Conservation (phyloP, 2,329 filamentous ascomycete genomes). For the Pestalotiopsis sp. region DNA sequence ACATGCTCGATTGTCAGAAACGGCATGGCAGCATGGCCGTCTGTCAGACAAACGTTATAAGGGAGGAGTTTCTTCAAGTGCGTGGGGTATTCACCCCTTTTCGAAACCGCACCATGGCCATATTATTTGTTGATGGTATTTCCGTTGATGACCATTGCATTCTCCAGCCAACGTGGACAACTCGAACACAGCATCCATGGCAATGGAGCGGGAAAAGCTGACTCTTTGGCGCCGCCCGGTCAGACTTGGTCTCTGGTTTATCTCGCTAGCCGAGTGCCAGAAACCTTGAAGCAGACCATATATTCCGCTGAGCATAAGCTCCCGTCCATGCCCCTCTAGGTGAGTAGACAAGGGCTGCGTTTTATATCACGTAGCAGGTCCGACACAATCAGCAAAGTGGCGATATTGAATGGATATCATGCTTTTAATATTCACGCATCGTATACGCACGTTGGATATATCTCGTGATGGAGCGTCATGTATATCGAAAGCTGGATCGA, state of each 20-base stretch:
- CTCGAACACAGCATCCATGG: not conserved
- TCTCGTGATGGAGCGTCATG: not conserved
- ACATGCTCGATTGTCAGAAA: not conserved
- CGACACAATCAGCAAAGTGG: no score
- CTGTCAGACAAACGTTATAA: not conserved
- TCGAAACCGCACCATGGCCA: not conserved
- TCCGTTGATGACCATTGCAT: not conserved
- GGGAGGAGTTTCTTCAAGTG: not conserved
- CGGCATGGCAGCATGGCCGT: not conserved
- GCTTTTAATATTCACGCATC: not conserved
- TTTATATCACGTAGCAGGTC: no score
- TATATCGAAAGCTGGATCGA: not conserved
- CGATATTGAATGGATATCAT: no score
- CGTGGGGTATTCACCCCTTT: not conserved
- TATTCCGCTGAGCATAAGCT: not conserved
- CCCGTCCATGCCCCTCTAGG: not conserved
- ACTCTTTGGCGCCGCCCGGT: not conserved
- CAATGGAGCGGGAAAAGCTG: not conserved
- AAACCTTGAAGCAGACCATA: slow-evolving; percentile 1
- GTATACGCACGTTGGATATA: not conserved
- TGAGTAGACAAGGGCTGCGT: not conserved
- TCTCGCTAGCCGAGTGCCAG: not conserved
- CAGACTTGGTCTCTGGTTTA: not conserved
- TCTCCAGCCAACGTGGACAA: not conserved
- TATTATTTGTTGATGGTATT: not conserved